phyloP scores from a whole-genome alignment of 2,329 filamentous ascomycete genomes.

The Stachybotrys chartarum region DNA sequence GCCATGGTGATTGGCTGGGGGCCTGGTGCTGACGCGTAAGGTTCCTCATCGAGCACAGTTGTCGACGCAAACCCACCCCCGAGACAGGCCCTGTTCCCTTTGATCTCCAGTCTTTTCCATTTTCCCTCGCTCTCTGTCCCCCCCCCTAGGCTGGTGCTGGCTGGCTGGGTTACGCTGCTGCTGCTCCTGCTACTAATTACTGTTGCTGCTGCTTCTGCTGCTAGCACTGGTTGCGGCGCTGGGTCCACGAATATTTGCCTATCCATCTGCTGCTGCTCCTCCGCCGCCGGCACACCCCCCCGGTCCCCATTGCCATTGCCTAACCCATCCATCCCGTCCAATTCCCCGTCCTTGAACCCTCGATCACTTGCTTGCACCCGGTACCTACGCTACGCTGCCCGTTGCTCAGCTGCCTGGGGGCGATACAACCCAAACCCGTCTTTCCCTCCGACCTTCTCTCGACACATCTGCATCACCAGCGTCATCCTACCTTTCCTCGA shows the following conservation, averaged over 20 bases:
- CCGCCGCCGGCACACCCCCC: neutral
- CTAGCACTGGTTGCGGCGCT: no score
- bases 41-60: neutral
- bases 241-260: neutral
- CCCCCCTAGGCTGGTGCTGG: neutral
- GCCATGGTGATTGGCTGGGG: neutral
- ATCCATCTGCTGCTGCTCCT: neutral
- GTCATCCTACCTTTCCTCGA: neutral
- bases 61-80: neutral
- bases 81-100: neutral
- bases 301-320: neutral
- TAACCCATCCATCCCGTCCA: neutral
- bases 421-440: neutral
- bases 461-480: neutral
- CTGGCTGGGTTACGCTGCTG: neutral
- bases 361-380: neutral
- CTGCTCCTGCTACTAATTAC: no score
- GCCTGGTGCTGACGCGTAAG: neutral
- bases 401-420: neutral
- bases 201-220: no score
- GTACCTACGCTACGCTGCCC: neutral
- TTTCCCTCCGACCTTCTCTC: neutral
- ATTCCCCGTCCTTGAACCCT: neutral
- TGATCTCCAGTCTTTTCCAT: neutral
- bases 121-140: neutral